Base-by-base conservation (phyloP, 2,329 filamentous ascomycete species). In the Cadophora luteo-olivacea region DNA sequence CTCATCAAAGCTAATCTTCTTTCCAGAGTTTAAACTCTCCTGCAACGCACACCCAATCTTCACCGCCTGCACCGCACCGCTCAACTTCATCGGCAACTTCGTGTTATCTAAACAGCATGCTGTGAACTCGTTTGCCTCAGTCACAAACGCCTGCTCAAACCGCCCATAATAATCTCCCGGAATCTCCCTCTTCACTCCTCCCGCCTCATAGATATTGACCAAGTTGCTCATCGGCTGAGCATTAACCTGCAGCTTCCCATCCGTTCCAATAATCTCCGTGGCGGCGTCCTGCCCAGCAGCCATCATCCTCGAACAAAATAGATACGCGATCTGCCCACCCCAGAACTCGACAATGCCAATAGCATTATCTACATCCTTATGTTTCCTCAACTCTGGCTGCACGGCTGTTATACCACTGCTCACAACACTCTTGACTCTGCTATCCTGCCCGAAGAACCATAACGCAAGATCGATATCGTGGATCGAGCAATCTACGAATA, bases 401-500 rank as follows among this genome's bases (percentile, higher is more conserved):
- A 89, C 84, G 2, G 87, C 87, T 2, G 84, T 87, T 72, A 88
- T 85, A 11, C 87, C 88, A 1, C 85, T 79, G 0, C 86, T 86
- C 0, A 82, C 81, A 9, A 88, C 85, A 60, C 81, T 84, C 78
- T 89, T 89, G 70, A 88, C 82, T 16, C 81, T 77, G 51, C 80
- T 81, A 58, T 85, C 82, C 58, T 84, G 79, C 11, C 86, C 86
- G 74, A 89, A 88, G 80, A 86, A 90, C 87, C 87, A 90, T 1
- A 90, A 80, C 0, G 87, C 82, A 1, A 91, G 83, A 70, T 90
- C 88, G 72, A 92, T 91, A 73, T 92, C 90, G 80, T 92, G 90
- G 75, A 92, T 87, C 63, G 86, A 87, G 80, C 87, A 90, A 81
- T 92, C 90, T 67, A 91, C 89, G 73, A 92, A 92, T 76, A 91